phyloP scores from a whole-genome alignment of 257 asterid genomes.

The Fraxinus excelsior region DNA sequence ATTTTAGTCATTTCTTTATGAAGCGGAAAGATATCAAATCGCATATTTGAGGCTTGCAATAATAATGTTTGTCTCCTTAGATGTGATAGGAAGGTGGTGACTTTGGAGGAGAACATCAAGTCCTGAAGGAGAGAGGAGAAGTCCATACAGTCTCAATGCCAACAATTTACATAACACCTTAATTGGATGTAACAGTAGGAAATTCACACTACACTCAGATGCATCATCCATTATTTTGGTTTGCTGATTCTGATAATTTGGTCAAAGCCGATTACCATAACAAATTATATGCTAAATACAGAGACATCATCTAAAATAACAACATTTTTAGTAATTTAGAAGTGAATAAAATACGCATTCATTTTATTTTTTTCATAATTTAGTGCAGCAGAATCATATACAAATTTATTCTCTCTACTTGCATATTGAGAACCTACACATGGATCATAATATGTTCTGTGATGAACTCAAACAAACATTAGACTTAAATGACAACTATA shows the following conservation, averaged over 20 bases:
- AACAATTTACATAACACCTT: neutral
- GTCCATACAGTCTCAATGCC: neutral
- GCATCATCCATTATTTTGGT: conserved; percentile 14
- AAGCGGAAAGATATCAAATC: conserved; percentile 17
- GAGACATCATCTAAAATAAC: neutral
- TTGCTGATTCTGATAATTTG: neutral
- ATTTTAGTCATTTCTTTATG: neutral
- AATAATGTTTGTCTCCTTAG: neutral
- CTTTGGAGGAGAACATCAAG: conserved; percentile 2
- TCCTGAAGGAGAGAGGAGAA: neutral
- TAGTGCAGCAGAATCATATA: neutral
- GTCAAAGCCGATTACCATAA: neutral
- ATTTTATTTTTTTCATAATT: neutral
- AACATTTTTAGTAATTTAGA: neutral
- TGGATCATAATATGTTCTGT: conserved; percentile 6
- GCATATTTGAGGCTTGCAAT: neutral
- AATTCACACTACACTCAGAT: neutral
- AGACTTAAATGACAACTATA: conserved; percentile 16
- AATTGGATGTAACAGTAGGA: neutral
- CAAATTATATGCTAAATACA: neutral
- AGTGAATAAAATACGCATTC: neutral
- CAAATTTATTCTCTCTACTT: neutral
- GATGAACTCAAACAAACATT: neutral
- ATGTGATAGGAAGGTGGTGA: conserved; percentile 10
- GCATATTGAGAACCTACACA: neutral